These are phyloP conservation scores for Setaria italica DNA, from an alignment of 202 grass and related monocot genomes.

Conservation along the genomic window DNA sequence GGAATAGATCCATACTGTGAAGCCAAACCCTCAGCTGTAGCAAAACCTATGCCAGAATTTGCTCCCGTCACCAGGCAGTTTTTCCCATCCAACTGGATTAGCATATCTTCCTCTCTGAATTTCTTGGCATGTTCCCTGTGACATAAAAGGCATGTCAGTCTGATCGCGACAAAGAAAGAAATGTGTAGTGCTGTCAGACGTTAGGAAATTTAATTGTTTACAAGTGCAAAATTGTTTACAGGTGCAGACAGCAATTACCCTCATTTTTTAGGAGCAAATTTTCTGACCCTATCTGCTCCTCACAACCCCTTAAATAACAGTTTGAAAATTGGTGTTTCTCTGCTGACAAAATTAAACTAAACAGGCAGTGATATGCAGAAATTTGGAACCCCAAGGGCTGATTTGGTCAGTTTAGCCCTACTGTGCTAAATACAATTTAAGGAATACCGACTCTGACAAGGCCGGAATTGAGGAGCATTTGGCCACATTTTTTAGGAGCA, in stretches of 20 bases:
- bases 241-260: not conserved
- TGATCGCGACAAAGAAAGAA: not conserved
- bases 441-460: not conserved
- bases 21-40: slow-evolving; percentile 84
- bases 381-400: not conserved
- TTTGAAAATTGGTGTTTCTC: not conserved
- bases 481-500: not conserved
- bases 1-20: slow-evolving; percentile 63
- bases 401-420: not conserved
- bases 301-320: not conserved
- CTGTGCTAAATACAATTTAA: not conserved
- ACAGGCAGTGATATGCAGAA: not conserved
- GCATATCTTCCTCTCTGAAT: slow-evolving; percentile 89
- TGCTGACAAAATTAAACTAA: not conserved
- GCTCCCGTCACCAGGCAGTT: slow-evolving; percentile 90
- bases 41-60: slow-evolving; percentile 91
- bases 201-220: not conserved
- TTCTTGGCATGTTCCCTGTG: slow-evolving; percentile 84
- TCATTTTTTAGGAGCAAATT: not conserved
- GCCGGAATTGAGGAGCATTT: not conserved
- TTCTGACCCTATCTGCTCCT: not conserved
- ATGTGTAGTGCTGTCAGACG: not conserved
- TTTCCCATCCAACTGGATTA: slow-evolving; percentile 81
- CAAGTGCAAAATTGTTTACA: not conserved
- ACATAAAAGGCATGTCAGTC: not conserved